phyloP scores from a whole-genome alignment of 1,284 basidiomycete genomes.

The Leccinum pachyderme region DNA sequence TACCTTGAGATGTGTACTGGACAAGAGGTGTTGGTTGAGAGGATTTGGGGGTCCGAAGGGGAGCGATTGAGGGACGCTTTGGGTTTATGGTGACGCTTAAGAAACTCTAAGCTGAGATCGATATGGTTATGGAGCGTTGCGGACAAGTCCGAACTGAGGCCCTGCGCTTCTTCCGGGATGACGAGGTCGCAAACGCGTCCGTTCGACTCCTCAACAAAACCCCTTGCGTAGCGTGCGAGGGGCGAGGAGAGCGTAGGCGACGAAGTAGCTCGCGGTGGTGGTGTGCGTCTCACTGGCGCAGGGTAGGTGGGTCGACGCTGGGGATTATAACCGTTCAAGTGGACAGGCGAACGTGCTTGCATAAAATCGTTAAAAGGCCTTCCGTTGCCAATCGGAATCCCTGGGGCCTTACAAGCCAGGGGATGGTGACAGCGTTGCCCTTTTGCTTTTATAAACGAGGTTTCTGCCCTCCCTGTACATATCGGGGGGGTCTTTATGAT shows the following conservation, averaged over 20 bases:
- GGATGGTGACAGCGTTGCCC: constrained; percentile 14
- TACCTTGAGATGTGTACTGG: constrained; percentile 57
- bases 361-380: constrained; percentile 15
- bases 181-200: constrained; percentile 29
- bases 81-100: constrained; percentile 60
- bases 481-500: constrained; percentile 25
- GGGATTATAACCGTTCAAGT: constrained; percentile 19
- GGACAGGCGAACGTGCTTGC: constrained; percentile 34
- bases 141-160: constrained; percentile 34
- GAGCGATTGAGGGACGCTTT: constrained; percentile 44
- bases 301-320: constrained; percentile 13
- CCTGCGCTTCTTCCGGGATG: constrained; percentile 32
- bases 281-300: constrained; percentile 1
- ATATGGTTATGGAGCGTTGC: constrained; percentile 31
- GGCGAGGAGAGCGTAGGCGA: constrained; percentile 20
- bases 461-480: constrained; percentile 29
- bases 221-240: constrained; percentile 16
- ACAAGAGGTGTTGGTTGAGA: constrained; percentile 61
- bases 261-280: constrained; percentile 1
- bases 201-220: constrained; percentile 1
- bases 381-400: constrained; percentile 8
- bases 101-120: constrained; percentile 36
- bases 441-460: constrained; percentile 33
- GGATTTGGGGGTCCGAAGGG: constrained; percentile 54
- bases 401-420: constrained; percentile 10